phyloP scores from a whole-genome alignment of 2,329 filamentous ascomycete genomes.

The Paramyrothecium roridum region DNA sequence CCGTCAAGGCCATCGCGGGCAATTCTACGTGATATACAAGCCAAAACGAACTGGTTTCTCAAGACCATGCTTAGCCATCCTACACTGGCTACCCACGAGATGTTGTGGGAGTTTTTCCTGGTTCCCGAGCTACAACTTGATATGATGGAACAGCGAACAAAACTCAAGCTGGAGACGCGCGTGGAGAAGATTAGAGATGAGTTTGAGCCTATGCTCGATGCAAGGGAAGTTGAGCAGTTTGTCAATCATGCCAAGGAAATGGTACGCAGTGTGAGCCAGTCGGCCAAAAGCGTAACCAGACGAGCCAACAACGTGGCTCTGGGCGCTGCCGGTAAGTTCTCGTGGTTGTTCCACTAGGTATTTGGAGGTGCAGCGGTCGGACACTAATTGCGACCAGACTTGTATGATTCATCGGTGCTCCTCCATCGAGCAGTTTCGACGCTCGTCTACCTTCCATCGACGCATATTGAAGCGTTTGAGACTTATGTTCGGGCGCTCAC shows the following conservation, averaged over 20 bases:
- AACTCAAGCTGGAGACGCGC: slow-evolving; percentile 79
- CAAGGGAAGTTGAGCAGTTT: slow-evolving; percentile 89
- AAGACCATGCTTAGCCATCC: slow-evolving; percentile 83
- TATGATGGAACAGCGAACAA: slow-evolving; percentile 85
- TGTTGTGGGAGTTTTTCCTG: slow-evolving; percentile 98
- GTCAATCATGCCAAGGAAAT: slow-evolving; percentile 88
- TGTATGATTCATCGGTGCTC: slow-evolving; percentile 62
- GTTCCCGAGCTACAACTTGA: slow-evolving; percentile 89
- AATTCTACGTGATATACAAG: slow-evolving; percentile 81
- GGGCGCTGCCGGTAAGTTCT: slow-evolving; percentile 52
- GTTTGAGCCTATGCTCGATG: slow-evolving; percentile 77
- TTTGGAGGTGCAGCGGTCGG: slow-evolving; percentile 9
- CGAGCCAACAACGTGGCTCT: slow-evolving; percentile 72
- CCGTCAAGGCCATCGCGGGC: slow-evolving; percentile 87
- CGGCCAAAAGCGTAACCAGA: slow-evolving; percentile 78
- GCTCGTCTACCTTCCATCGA: slow-evolving; percentile 63
- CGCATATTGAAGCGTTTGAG: slow-evolving; percentile 68
- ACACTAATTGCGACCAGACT: slow-evolving; percentile 46
- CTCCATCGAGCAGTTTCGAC: slow-evolving; percentile 50
- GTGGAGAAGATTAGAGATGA: slow-evolving; percentile 86
- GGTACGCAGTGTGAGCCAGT: slow-evolving; percentile 78
- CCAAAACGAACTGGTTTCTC: slow-evolving; percentile 82
- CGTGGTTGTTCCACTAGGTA: not conserved
- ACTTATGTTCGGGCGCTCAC: slow-evolving; percentile 65
- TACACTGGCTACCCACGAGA: slow-evolving; percentile 92